Evolutionary conservation across 1,139 yeast species (phyloP), one percentile per base, ranked within the genome.

Genomic region (Pichia cactophila): DNA sequence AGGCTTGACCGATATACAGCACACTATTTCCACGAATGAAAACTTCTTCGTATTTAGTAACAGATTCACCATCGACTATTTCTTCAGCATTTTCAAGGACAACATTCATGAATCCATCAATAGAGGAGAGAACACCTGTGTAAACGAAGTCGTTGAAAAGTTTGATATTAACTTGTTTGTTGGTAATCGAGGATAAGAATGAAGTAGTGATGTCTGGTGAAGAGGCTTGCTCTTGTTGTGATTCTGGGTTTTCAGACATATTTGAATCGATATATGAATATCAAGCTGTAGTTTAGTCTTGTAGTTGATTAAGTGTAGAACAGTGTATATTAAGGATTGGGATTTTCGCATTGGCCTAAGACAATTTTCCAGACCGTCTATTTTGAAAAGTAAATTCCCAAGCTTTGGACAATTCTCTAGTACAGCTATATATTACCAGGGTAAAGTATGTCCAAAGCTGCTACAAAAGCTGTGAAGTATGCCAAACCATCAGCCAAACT

Each of bases 101-200:
- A 49, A 92, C 84, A 68, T 94, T 94, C 97, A 92, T 90, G 69
- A 83, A 94, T 16, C 98, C 97, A 64, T 92, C 99, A 50, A 92
- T 90, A 45, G 96, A 86, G 59, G 87, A 94, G 52, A 92, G 75
- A 8, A 55, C 61, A 61, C 86, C 87, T 43, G 73, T 77, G 67
- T 89, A 92, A 55, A 86, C 87, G 53, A 90, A 81, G 14, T 97
- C 97, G 40, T 94, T 86, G 64, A 83, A 81, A 51, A 90, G 77
- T 65, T 86, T 88, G 31, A 94, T 97, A 45, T 81, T 72, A 37
- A 92, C 97, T 29, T 79, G 73, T 50, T 82, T 77, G 41, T 96
- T 95, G 40, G 86, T 81, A 56, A 92, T 84, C 48, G 81, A 83
- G 43, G 87, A 73, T 44, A 92, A 74, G 63, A 92, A 92, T 50